These are phyloP conservation scores for Podospora anserina DNA, from an alignment of 495 filamentous ascomycete genomes.

Conservation along the genomic window DNA sequence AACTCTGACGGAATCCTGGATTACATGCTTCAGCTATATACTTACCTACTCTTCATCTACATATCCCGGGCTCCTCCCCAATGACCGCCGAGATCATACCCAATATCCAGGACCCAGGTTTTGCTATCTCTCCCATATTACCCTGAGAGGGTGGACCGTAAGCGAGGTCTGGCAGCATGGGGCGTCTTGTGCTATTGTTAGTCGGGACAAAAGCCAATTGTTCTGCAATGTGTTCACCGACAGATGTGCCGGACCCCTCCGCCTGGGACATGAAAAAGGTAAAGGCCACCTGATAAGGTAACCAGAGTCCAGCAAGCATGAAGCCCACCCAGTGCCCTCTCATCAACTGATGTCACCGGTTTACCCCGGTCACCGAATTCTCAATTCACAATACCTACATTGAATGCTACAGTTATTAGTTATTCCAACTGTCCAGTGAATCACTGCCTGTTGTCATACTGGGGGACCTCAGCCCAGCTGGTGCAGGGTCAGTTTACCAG, in stretches of 20 bases:
- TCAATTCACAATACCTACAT: no score
- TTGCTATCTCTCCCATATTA: constrained; percentile 10
- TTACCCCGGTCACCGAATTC: no score
- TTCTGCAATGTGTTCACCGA: background rate
- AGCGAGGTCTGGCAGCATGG: constrained; percentile 2
- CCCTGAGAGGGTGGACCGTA: background rate
- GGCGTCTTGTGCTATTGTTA: background rate
- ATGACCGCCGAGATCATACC: background rate
- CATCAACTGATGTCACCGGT: no score
- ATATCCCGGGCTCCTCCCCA: background rate
- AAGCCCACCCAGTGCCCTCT: no score
- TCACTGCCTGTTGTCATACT: no score
- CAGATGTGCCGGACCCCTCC: background rate
- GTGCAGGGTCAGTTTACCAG: background rate
- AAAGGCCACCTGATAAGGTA: no score
- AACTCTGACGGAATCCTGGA: background rate
- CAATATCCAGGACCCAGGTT: constrained; percentile 13
- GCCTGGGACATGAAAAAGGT: background rate
- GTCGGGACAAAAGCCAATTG: background rate
- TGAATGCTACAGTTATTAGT: no score
- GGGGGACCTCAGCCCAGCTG: no score
- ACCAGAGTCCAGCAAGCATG: no score
- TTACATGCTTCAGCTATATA: background rate
- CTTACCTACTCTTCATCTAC: background rate
- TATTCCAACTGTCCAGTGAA: no score